phyloP scores from a whole-genome alignment of 805 yeast genomes.

The Spathaspora girioi region DNA sequence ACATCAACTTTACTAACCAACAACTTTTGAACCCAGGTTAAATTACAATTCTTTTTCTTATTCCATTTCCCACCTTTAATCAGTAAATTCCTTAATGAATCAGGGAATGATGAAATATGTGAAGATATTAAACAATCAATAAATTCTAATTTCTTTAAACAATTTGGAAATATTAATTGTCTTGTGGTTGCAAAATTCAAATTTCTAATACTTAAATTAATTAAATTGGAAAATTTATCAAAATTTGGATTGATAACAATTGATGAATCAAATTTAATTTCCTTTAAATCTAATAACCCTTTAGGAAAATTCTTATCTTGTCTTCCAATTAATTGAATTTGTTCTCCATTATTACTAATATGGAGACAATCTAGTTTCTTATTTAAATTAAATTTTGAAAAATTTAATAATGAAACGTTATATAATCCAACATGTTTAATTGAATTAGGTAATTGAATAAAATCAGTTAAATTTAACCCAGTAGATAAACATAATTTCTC shows the following conservation, averaged over 20 bases:
- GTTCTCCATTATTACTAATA: conserved; percentile 1
- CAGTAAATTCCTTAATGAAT: conserved; percentile 4
- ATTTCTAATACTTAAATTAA: conserved; percentile 1
- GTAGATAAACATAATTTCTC: conserved; percentile 4
- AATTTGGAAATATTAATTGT: conserved; percentile 2
- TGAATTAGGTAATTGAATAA: conserved; percentile 4
- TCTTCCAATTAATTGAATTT: conserved; percentile 5
- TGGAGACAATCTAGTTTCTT: conserved; percentile 4
- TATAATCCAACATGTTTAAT: conserved; percentile 4
- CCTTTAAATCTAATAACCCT: conserved; percentile 6
- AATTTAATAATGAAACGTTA: conserved; percentile 1
- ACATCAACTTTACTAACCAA: conserved; percentile 5
- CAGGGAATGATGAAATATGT: conserved; percentile 7
- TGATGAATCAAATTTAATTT: conserved; percentile 7
- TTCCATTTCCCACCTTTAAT: conserved; percentile 6
- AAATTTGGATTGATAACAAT: conserved; percentile 5
- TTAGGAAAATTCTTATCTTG: conserved; percentile 7
- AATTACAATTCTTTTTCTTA: conserved; percentile 4
- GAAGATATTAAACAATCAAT: conserved; percentile 6
- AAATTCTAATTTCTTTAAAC: conserved; percentile 7
- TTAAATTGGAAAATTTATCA: conserved; percentile 3
- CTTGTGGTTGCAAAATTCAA: conserved; percentile 5
- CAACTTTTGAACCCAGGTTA: conserved; percentile 3
- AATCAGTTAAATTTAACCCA: conserved; percentile 5
- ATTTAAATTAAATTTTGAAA: conserved; percentile 7